Evolutionary conservation across 2,329 filamentous ascomycete species (phyloP).

Genomic region (Diaporthe ilicicola): DNA sequence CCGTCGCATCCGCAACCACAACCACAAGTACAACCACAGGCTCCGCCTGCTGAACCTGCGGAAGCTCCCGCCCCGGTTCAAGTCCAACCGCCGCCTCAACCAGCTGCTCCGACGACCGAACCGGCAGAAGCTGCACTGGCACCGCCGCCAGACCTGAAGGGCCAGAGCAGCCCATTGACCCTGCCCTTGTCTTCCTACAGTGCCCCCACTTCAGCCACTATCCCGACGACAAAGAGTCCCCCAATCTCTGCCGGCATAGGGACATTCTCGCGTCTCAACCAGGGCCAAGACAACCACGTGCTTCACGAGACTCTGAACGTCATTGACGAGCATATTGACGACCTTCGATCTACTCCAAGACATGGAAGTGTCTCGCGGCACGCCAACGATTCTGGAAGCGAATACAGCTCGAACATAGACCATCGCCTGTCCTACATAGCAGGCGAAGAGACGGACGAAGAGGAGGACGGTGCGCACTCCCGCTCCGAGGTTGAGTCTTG

Average conservation of each 20-base stretch:
- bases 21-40: not conserved
- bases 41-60: not conserved
- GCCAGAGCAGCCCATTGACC: slow-evolving; percentile 46
- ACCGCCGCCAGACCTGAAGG: slow-evolving; percentile 28
- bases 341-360: slow-evolving; percentile 69
- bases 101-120: slow-evolving; percentile 28
- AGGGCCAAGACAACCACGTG: slow-evolving; percentile 73
- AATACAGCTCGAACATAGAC: slow-evolving; percentile 83
- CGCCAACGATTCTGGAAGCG: slow-evolving; percentile 82
- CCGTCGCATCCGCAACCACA: slow-evolving; percentile 13
- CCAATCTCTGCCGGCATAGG: slow-evolving; percentile 33
- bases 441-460: slow-evolving; percentile 94
- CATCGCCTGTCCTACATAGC: slow-evolving; percentile 90
- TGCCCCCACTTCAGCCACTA: slow-evolving; percentile 32
- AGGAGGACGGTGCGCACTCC: slow-evolving; percentile 77
- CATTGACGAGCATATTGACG: slow-evolving; percentile 96
- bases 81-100: slow-evolving; percentile 9
- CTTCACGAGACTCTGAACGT: slow-evolving; percentile 95
- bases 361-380: slow-evolving; percentile 59
- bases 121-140: slow-evolving; percentile 35
- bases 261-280: slow-evolving; percentile 39
- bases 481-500: slow-evolving; percentile 79
- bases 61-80: slow-evolving; percentile 11
- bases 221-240: slow-evolving; percentile 39
- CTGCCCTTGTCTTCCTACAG: slow-evolving; percentile 53